A percentile compares a stretch with the other conserved stretches of the same genome.
These are phyloP conservation scores for Fusarium chlamydosporum DNA, from an alignment of 2,329 filamentous ascomycete genomes.

Conservation along the genomic window DNA sequence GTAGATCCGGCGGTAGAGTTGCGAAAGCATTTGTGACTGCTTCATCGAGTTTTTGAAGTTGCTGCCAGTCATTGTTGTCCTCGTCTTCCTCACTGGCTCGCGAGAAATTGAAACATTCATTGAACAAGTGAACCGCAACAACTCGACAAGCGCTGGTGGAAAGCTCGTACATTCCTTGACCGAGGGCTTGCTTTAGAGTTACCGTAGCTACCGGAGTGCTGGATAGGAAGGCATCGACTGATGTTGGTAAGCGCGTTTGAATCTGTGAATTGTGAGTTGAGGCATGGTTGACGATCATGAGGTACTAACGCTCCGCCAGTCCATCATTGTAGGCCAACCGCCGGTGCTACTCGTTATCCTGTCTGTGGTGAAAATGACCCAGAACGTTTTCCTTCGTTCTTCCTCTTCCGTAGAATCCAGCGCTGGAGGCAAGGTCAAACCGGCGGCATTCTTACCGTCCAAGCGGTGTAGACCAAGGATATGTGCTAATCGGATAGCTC, in stretches of 20 bases:
- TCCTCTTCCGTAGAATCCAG: slow-evolving; percentile 79
- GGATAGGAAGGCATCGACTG: slow-evolving; percentile 15
- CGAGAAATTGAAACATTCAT: slow-evolving; percentile 44
- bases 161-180: slow-evolving; percentile 43
- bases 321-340: slow-evolving; percentile 85
- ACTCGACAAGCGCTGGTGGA: slow-evolving; percentile 41
- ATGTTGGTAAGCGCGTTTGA: slow-evolving; percentile 25
- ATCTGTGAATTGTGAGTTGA: neutral
- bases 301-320: slow-evolving; percentile 57
- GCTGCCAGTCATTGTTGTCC: slow-evolving; percentile 27
- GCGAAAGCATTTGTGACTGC: slow-evolving; percentile 32
- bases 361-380: slow-evolving; percentile 83
- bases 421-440: slow-evolving; percentile 64
- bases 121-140: slow-evolving; percentile 40
- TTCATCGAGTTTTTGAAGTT: slow-evolving; percentile 26
- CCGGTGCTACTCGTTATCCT: slow-evolving; percentile 87
- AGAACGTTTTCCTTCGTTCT: slow-evolving; percentile 84
- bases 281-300: rapidly evolving
- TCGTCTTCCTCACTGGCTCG: slow-evolving; percentile 29
- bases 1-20: slow-evolving; percentile 19
- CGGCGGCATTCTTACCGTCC: slow-evolving; percentile 35
- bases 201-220: slow-evolving; percentile 52
- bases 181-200: slow-evolving; percentile 30
- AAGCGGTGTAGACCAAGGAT: slow-evolving; percentile 84
- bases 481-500: slow-evolving; percentile 76